These are phyloP conservation scores for Debaryomycetaceae sp. DNA, from an alignment of 1,139 yeast genomes.

Conservation along the genomic window DNA sequence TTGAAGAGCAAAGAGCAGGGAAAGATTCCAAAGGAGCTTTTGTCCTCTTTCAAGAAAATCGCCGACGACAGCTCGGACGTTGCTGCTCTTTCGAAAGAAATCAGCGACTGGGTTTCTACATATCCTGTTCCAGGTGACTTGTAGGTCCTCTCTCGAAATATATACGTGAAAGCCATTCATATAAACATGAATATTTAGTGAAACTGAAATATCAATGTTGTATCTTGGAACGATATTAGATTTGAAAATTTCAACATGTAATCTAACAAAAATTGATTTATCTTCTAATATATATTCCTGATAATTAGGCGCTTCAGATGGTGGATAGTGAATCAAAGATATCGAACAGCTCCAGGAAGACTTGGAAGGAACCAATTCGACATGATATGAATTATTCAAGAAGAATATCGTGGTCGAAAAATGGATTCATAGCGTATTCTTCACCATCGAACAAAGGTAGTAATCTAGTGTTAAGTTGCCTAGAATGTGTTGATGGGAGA, in stretches of 20 bases:
- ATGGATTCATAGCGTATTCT: slow-evolving; percentile 69
- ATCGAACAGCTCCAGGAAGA: not conserved
- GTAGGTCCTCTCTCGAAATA: slow-evolving; percentile 9
- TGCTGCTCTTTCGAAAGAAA: slow-evolving; percentile 57
- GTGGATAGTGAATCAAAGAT: not conserved
- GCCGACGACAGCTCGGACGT: slow-evolving; percentile 60
- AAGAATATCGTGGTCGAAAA: slow-evolving; percentile 66
- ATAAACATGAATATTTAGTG: too few relatives aligned
- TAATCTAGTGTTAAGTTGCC: slow-evolving; percentile 52
- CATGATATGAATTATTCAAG: slow-evolving; percentile 3
- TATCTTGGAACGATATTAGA: not conserved
- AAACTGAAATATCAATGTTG: too few relatives aligned
- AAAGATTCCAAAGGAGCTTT: slow-evolving; percentile 57
- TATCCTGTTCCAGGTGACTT: slow-evolving; percentile 82
- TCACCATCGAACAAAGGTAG: slow-evolving; percentile 17
- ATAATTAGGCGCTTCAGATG: not conserved
- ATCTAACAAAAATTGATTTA: not conserved
- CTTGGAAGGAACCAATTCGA: not conserved
- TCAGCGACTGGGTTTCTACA: slow-evolving; percentile 60
- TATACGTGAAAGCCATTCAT: too few relatives aligned
- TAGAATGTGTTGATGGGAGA: slow-evolving; percentile 62
- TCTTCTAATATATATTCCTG: not conserved
- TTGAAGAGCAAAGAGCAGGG: slow-evolving; percentile 62
- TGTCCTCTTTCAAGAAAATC: slow-evolving; percentile 60
- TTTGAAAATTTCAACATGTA: not conserved